Conservation (phyloP, 768 basidiomycete genomes). For the Dioszegia aurantiaca region DNA sequence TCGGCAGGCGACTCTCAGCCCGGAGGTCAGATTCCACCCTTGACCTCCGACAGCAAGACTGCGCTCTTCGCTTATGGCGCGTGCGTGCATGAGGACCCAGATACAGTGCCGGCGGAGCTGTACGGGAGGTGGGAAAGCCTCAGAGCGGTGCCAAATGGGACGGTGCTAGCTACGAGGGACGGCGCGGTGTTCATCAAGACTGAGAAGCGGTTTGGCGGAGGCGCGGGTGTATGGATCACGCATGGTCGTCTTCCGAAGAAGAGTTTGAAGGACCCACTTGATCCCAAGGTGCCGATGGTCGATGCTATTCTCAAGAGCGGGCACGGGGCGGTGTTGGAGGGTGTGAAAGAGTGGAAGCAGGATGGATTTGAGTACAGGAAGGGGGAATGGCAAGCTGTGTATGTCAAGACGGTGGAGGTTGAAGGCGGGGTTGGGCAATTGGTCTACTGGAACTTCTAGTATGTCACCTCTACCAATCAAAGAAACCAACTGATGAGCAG, state of each 20-base stretch:
- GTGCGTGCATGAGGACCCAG: slow-evolving; percentile 26
- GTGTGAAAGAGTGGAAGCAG: slow-evolving; percentile 36
- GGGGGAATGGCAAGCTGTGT: slow-evolving; percentile 43
- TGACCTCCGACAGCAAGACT: slow-evolving; percentile 21
- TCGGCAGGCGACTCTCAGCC: slow-evolving; percentile 42
- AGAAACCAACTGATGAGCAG: slow-evolving; percentile 16
- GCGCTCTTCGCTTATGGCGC: slow-evolving; percentile 44
- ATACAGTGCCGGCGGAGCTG: slow-evolving; percentile 20
- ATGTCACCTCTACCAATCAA: slow-evolving; percentile 11
- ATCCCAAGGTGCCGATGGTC: slow-evolving; percentile 41
- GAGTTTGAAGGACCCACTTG: slow-evolving; percentile 28
- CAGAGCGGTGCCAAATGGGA: slow-evolving; percentile 26
- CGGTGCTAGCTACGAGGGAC: slow-evolving; percentile 31
- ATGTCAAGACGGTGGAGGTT: slow-evolving; percentile 21
- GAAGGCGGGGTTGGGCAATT: slow-evolving; percentile 24
- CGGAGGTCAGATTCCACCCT: slow-evolving; percentile 34
- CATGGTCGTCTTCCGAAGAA: slow-evolving; percentile 43
- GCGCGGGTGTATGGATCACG: slow-evolving; percentile 42
- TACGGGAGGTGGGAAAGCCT: slow-evolving; percentile 6
- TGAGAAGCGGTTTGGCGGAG: slow-evolving; percentile 3
- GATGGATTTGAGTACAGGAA: slow-evolving; percentile 21
- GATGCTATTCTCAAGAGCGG: slow-evolving; percentile 33
- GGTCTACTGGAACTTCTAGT: slow-evolving; percentile 49
- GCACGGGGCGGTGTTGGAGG: slow-evolving; percentile 23
- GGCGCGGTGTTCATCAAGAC: slow-evolving; percentile 47